Base-by-base conservation (phyloP, 176 grass and related monocot genomes). In the Thinopyrum elongatum region DNA sequence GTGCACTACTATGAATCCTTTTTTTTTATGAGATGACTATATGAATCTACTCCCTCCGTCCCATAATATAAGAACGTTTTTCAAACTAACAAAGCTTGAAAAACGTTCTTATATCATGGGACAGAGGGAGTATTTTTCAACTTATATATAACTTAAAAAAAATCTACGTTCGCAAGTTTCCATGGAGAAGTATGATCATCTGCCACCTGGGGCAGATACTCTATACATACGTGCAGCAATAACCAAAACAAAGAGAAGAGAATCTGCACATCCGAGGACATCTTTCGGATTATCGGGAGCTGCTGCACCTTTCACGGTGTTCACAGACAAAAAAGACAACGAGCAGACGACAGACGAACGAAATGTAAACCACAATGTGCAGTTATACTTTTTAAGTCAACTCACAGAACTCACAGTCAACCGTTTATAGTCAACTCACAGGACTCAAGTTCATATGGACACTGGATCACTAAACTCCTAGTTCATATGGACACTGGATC, bases 401-500 rank as follows among this genome's bases (percentile, higher is more conserved):
- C 51, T 55, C 51, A 55, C 51, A 55, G 6, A 55, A 55, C 51
- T 55, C 21, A 58, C 21, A 58, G 39, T 49, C 47, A 47, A 47
- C 46, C 46, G 14, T 47, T 47, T 47, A 39, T 10, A 51, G 71
- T 46, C 36, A 63, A 16, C 57, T 62, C 21, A 58, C 62, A 69
- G 41, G 42, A 79, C 41, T 8, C 84, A 78, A 10, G 76, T 85
- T 60, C 41, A 70, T 79, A 86, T 84, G 62, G 41, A 76, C 60
- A 84, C 23, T 38, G 30, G 62, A 69, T 85, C 60, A 10, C 72
- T 75, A 75, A 75, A 47, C 72, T 69, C 21, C 39, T 85, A 66
- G 76, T 85, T 60, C 41, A 70, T 79, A 86, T 84, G 62, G 41
- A 76, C 60, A 84, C 23, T 38, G 30, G 62, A 69, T 85, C 60